phyloP scores from a whole-genome alignment of 768 basidiomycete genomes.

The Tephrocybe sp. region DNA sequence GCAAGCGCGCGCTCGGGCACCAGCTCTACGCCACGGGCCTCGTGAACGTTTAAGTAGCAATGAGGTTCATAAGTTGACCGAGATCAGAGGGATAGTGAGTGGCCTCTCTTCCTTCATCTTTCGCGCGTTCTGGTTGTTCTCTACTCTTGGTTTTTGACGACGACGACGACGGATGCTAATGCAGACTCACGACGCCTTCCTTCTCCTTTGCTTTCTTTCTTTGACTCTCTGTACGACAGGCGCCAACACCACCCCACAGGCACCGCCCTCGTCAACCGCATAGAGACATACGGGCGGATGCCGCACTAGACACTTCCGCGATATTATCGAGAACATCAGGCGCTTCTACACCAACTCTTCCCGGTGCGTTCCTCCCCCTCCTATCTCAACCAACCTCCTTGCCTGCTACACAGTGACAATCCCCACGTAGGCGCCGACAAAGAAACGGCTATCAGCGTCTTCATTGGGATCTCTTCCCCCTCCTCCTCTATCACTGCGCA shows the following conservation, averaged over 20 bases:
- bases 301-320: conserved; percentile 97
- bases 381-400: no score
- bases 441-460: no score
- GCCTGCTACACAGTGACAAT: no score
- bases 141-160: no score
- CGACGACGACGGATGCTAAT: no score
- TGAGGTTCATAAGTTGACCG: conserved; percentile 93
- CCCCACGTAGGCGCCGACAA: no score
- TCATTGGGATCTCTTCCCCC: no score
- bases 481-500: no score
- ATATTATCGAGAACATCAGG: conserved; percentile 93
- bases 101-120: no score
- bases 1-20: conserved; percentile 91
- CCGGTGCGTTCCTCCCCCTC: conserved; percentile 47
- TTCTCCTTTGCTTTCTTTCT: background rate
- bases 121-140: no score
- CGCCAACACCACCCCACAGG: conserved; percentile 84
- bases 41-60: conserved; percentile 88
- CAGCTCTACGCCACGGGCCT: conserved; percentile 94
- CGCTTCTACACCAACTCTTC: conserved; percentile 94
- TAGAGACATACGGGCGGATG: conserved; percentile 94
- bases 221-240: no score
- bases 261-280: conserved; percentile 91
- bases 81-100: conserved; percentile 93
- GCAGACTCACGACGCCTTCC: no score